These are phyloP conservation scores for Penicillium corylophilum DNA, from an alignment of 2,329 filamentous ascomycete genomes.

Conservation along the genomic window DNA sequence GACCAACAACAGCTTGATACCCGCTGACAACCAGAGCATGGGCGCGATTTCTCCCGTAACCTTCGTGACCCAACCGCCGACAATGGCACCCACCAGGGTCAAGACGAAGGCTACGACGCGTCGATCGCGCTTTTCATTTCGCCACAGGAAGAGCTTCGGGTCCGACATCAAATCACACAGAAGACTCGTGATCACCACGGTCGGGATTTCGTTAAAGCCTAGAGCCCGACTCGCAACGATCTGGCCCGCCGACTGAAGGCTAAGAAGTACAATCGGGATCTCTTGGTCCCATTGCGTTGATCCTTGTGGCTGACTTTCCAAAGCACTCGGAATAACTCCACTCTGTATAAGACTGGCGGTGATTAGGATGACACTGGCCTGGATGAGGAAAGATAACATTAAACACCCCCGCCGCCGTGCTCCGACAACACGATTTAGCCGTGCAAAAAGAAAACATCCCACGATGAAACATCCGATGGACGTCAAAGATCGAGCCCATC, in stretches of 20 bases:
- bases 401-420: constrained; percentile 23
- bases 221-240: constrained; percentile 30
- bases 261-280: constrained; percentile 31
- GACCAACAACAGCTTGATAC: constrained; percentile 23
- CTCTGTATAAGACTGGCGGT: constrained; percentile 28
- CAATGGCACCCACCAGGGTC: constrained; percentile 27
- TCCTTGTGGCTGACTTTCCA: neutral
- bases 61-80: constrained; percentile 31
- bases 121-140: constrained; percentile 30
- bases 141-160: constrained; percentile 26
- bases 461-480: constrained; percentile 46
- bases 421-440: constrained; percentile 30
- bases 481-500: constrained; percentile 46
- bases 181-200: constrained; percentile 34
- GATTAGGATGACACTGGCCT: constrained; percentile 28
- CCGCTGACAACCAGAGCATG: constrained; percentile 26
- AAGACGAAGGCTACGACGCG: constrained; percentile 27
- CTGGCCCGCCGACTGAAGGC: constrained; percentile 32
- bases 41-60: constrained; percentile 22
- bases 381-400: constrained; percentile 30
- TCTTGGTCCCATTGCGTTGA: constrained; percentile 23
- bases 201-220: constrained; percentile 31
- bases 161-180: constrained; percentile 33
- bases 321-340: constrained; percentile 22
- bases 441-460: constrained; percentile 44